Conservation (phyloP, 352 stramenopile genomes). For the Halophytophthora batemanensis region DNA sequence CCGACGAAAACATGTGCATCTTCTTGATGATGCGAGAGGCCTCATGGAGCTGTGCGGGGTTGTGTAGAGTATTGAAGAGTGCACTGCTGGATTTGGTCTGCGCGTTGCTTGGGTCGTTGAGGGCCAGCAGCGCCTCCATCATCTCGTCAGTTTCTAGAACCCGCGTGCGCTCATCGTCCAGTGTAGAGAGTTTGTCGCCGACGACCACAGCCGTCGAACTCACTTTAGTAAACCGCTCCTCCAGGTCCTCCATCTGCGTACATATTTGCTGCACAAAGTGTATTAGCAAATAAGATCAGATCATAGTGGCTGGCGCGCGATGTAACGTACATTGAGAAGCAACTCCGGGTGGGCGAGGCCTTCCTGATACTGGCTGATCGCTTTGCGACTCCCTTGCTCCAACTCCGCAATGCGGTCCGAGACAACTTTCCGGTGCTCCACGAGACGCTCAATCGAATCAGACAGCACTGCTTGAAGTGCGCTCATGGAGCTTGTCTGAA, state of each 20-base stretch:
- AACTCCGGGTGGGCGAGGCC: constrained; percentile 54
- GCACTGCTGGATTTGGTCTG: constrained; percentile 52
- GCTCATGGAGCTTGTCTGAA: constrained; percentile 61
- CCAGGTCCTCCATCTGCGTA: constrained; percentile 75
- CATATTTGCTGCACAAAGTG: constrained; percentile 49
- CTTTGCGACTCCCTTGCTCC: constrained; percentile 61
- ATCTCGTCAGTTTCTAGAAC: constrained; percentile 78
- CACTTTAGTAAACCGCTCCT: constrained; percentile 85
- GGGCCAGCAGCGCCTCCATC: constrained; percentile 66
- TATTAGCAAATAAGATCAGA: neutral
- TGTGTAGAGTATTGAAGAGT: constrained; percentile 61
- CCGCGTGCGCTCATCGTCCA: constrained; percentile 62
- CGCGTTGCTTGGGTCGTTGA: constrained; percentile 63
- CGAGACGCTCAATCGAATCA: constrained; percentile 54
- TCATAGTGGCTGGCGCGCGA: neutral
- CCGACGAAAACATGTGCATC: constrained; percentile 63
- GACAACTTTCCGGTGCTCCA: constrained; percentile 57
- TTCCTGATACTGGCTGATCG: constrained; percentile 60
- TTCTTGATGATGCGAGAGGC: constrained; percentile 69
- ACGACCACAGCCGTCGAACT: constrained; percentile 78
- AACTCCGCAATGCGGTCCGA: constrained; percentile 51
- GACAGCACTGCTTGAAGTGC: constrained; percentile 59
- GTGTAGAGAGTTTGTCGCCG: constrained; percentile 54
- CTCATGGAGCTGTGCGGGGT: constrained; percentile 71
- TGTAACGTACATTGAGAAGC: constrained; percentile 41